phyloP scores from a whole-genome alignment of 768 basidiomycete species.

The Pleurotus giganteus region DNA sequence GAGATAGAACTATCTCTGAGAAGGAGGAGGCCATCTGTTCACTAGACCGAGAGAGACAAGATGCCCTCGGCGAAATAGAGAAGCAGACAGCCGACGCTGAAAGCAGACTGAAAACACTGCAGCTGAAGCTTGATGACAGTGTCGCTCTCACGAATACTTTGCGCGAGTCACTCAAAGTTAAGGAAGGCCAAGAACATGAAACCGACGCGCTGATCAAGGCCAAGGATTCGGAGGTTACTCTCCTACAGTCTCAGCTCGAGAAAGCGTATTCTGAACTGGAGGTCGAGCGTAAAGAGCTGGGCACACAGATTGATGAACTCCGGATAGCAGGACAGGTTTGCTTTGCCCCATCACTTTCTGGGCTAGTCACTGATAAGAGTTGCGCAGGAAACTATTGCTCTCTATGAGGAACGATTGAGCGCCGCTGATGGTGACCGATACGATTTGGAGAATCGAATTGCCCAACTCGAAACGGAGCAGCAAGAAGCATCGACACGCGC shows the following conservation, averaged over 20 bases:
- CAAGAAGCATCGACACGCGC: constrained; percentile 7
- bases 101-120: constrained; percentile 27
- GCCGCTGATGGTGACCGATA: constrained; percentile 68
- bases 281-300: constrained; percentile 66
- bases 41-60: constrained; percentile 44
- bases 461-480: constrained; percentile 48
- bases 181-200: constrained; percentile 49
- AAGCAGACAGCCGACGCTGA: constrained; percentile 46
- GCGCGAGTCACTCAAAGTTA: constrained; percentile 49
- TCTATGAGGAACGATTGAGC: constrained; percentile 88
- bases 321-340: constrained; percentile 84
- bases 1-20: neutral
- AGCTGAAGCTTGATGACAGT: constrained; percentile 34
- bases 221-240: constrained; percentile 59
- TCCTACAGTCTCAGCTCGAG: constrained; percentile 41
- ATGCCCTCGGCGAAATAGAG: constrained; percentile 40
- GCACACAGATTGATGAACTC: constrained; percentile 77
- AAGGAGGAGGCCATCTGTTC: neutral
- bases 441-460: constrained; percentile 69
- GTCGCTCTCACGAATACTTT: constrained; percentile 45
- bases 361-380: neutral
- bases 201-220: constrained; percentile 47
- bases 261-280: constrained; percentile 30
- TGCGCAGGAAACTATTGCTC: constrained; percentile 85
- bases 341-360: constrained; percentile 3